Base-by-base conservation (phyloP, 345 rosid species). In the Geranium rotundifolium region DNA sequence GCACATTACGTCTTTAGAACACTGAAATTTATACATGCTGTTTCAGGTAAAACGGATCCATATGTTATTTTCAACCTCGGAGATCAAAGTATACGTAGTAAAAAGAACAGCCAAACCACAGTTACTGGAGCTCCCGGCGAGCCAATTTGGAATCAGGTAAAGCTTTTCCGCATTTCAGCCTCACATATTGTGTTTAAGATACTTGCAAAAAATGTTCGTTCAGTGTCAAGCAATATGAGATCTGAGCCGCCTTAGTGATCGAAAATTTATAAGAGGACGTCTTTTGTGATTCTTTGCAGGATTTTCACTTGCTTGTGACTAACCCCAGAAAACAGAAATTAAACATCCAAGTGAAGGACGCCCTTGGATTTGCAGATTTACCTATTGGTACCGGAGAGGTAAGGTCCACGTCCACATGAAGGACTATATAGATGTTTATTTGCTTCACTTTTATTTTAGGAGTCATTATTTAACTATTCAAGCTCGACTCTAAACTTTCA, bases 91-190 rank as follows among this genome's bases (percentile, higher is more conserved):
- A 86, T 93, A 63, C 83, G 90, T 50, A 93, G 99, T 75, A 93
- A 93, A 82, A 93, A 80, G 82, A 90, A 93, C 81, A 93, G 97
- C 69, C 99, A 88, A 73, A 93, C 99, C 57, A 90, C 99, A 20
- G 91, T 93, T 64, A 79, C 73, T 71, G 99, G 99, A 63, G 76
- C 89, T 71, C 99, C 99, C 69, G 99, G 97, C 16, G 75, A 85
- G 76, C 99, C 99, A 54, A 93, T 93, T 67, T 90, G 99, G 99
- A 93, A 93, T 77, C 99, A 93, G 92, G 97, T 93, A 66, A 73
- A 62, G 66, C 69, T 72, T 64, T 2, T 37, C 46, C 46, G 46
- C 46, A 37, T 37, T 37, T 46, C 16, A 46, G 52, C 52, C 52
- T 46, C 52, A 46, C 12, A 7, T 7, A 3, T 12, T 46, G 16